These are phyloP conservation scores for Xylariales sp. DNA, from an alignment of 2,329 filamentous ascomycete species.

Conservation along the genomic window DNA sequence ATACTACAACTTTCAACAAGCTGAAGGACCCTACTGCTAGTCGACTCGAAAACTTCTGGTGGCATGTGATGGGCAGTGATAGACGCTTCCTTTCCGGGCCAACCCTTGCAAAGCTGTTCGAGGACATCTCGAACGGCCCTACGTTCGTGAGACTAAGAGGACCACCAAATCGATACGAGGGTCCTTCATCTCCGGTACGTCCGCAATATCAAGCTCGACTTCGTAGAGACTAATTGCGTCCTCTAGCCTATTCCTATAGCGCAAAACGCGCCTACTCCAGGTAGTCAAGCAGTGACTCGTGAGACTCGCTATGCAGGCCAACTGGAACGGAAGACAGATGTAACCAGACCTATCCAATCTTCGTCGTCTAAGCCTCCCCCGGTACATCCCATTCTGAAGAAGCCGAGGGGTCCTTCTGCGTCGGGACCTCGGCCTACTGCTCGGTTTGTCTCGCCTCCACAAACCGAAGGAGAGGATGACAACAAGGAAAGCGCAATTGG, in stretches of 20 bases:
- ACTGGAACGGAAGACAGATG: slow-evolving; percentile 16
- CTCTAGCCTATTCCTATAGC: background rate
- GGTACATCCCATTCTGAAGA: slow-evolving; percentile 56
- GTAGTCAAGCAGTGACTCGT: too few species aligned
- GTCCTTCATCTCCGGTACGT: slow-evolving; percentile 38
- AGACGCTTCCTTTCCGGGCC: slow-evolving; percentile 47
- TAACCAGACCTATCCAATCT: slow-evolving; percentile 24
- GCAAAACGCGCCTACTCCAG: too few species aligned
- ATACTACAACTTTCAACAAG: slow-evolving; percentile 54
- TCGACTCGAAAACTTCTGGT: slow-evolving; percentile 62
- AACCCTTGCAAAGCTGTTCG: slow-evolving; percentile 50
- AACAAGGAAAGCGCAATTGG: slow-evolving; percentile 29
- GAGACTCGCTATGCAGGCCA: slow-evolving; percentile 15
- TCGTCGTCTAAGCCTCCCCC: slow-evolving; percentile 44
- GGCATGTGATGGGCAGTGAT: slow-evolving; percentile 60
- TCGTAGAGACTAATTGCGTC: slow-evolving; percentile 11
- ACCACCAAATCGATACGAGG: slow-evolving; percentile 49
- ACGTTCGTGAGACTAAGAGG: slow-evolving; percentile 52
- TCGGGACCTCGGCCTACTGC: slow-evolving; percentile 54
- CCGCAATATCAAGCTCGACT: slow-evolving; percentile 14
- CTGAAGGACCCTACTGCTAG: slow-evolving; percentile 58
- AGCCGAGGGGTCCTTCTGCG: slow-evolving; percentile 48
- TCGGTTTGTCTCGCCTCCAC: slow-evolving; percentile 53
- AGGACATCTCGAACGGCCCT: slow-evolving; percentile 53
- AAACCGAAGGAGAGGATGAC: slow-evolving; percentile 39